Evolutionary conservation across 768 basidiomycete species (phyloP).

Genomic region (Hortiboletus campestris): DNA sequence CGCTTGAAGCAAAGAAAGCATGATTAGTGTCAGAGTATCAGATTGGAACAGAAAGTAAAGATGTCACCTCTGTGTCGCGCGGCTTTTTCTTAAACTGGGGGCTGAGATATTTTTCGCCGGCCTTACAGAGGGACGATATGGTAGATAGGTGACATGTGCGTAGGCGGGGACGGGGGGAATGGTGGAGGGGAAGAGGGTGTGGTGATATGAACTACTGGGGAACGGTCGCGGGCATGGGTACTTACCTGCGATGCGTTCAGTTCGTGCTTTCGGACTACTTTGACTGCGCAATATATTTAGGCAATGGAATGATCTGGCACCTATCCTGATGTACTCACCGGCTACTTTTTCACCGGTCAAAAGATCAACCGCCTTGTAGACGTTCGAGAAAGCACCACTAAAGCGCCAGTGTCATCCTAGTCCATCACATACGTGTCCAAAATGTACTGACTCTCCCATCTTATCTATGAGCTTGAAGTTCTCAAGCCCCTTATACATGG

Average conservation of each 20-base stretch:
- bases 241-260: constrained; percentile 89
- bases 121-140: constrained; percentile 49
- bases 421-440: not conserved
- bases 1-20: constrained; percentile 52
- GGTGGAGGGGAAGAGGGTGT: constrained; percentile 8
- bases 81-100: constrained; percentile 95
- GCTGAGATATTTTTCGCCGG: constrained; percentile 91
- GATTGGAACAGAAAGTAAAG: constrained; percentile 17
- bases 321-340: constrained; percentile 42
- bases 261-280: constrained; percentile 92
- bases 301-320: not conserved
- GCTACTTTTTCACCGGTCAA: constrained; percentile 77
- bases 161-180: constrained; percentile 21
- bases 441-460: constrained; percentile 85
- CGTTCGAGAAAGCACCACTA: constrained; percentile 97
- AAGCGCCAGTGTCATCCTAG: constrained; percentile 18
- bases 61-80: constrained; percentile 92
- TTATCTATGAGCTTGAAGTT: constrained; percentile 73
- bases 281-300: constrained; percentile 52
- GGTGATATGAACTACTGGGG: constrained; percentile 30
- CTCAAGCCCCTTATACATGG: constrained; percentile 82
- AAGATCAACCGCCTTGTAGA: constrained; percentile 87
- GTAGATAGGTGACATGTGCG: constrained; percentile 12
- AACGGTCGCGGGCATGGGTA: constrained; percentile 19
- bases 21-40: constrained; percentile 18